Base-by-base conservation (phyloP, 2,329 filamentous ascomycete species). In the Dothideomycetidae sp. region DNA sequence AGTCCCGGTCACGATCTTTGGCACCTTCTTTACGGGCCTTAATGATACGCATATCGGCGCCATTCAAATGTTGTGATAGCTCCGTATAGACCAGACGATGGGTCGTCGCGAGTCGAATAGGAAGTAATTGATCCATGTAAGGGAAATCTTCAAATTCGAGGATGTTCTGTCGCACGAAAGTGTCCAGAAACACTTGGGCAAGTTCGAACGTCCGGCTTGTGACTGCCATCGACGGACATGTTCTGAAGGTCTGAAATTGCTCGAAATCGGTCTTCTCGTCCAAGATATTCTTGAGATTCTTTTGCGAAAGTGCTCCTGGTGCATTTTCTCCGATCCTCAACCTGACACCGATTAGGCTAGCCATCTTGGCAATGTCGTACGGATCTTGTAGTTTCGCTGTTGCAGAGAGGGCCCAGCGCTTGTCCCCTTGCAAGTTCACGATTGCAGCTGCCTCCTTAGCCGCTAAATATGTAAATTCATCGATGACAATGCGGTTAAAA, bases 331-430 rank as follows among this genome's bases (percentile, higher is more conserved):
- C 64, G 13, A 67, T 52, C 2, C 70, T 73, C 1, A 80, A 55
- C 31, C 63, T 60, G 14, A 75, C 54, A 1, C 67, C 64, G 2
- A 80, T 50, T 11, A 77, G 64, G 1, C 56, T 57, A 1, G 72
- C 71, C 40, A 78, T 71, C 11, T 62, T 63, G 36, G 75, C 71
- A 5, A 79, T 59, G 43, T 76, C 70, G 1, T 66, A 62, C 46
- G 75, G 75, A 37, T 71, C 66, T 4, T 62, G 60, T 2, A 78
- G 48, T 0, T 64, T 60, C 1, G 75, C 75, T 1, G 75, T 80
- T 3, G 71, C 75, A 0, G 74, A 79, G 2, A 80, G 55, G 5
- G 75, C 59, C 74, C 75, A 79, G 37, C 64, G 66, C 29, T 67
- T 71, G 29, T 62, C 57, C 9, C 69, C 64, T 16, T 61, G 49